These are phyloP conservation scores for Fusarium ambrosium DNA, from an alignment of 2,329 filamentous ascomycete genomes.

Conservation along the genomic window DNA sequence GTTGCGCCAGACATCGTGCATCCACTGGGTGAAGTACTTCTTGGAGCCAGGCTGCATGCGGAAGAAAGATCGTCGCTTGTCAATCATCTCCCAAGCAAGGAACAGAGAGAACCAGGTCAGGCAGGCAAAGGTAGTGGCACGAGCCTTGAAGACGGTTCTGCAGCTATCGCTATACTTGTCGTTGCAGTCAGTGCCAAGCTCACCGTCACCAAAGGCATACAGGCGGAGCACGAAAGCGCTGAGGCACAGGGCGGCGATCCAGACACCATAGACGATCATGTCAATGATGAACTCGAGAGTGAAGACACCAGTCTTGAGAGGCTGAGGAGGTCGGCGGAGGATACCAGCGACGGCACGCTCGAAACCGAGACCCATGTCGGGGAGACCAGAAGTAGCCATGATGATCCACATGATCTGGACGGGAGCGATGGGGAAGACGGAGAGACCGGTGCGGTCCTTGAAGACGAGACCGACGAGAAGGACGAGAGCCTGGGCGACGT, in stretches of 20 bases:
- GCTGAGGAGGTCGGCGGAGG: slow-evolving; percentile 76
- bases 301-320: slow-evolving; percentile 73
- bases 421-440: slow-evolving; percentile 79
- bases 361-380: slow-evolving; percentile 83
- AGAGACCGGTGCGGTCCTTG: slow-evolving; percentile 74
- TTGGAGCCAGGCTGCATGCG: slow-evolving; percentile 75
- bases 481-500: slow-evolving; percentile 78
- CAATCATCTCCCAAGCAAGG: slow-evolving; percentile 83
- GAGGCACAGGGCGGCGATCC: slow-evolving; percentile 75
- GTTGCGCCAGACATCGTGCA: slow-evolving; percentile 77
- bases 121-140: slow-evolving; percentile 80
- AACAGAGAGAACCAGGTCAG: slow-evolving; percentile 84
- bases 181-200: slow-evolving; percentile 73
- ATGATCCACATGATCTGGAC: slow-evolving; percentile 88
- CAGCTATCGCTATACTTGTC: slow-evolving; percentile 66
- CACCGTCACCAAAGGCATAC: slow-evolving; percentile 72
- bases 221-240: slow-evolving; percentile 74
- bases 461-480: slow-evolving; percentile 79
- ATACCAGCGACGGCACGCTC: slow-evolving; percentile 79
- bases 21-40: slow-evolving; percentile 75
- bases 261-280: slow-evolving; percentile 76
- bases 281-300: slow-evolving; percentile 75
- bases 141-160: slow-evolving; percentile 76
- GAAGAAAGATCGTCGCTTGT: slow-evolving; percentile 81
- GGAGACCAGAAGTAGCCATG: slow-evolving; percentile 81